phyloP scores from a whole-genome alignment of 2,329 filamentous ascomycete species.

The Aspergillus ruber region DNA sequence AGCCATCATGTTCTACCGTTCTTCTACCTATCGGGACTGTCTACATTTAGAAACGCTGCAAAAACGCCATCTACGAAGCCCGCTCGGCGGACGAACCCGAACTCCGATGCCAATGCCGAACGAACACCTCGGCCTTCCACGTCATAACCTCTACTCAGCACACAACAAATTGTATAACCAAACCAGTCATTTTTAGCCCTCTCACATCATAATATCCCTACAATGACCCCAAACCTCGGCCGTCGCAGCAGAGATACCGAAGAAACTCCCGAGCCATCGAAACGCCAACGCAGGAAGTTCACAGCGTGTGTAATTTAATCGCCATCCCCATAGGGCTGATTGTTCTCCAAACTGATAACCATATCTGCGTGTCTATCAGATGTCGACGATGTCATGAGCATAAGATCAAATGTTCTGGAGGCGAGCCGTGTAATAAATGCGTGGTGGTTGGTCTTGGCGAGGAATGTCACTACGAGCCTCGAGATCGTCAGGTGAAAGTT shows the following conservation, averaged over 20 bases:
- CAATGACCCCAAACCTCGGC: conserved; percentile 8
- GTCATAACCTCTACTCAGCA: not conserved
- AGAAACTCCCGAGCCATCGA: conserved; percentile 7
- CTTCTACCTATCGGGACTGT: too few relatives aligned
- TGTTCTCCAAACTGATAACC: too few relatives aligned
- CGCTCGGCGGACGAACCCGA: not conserved
- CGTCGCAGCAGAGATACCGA: conserved; percentile 6
- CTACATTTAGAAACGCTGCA: too few relatives aligned
- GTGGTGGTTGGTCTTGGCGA: conserved; percentile 29
- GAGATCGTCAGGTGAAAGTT: conserved; percentile 39
- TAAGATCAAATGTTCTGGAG: conserved; percentile 44
- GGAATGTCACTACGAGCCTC: conserved; percentile 36
- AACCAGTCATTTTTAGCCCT: not conserved
- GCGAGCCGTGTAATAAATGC: conserved; percentile 39
- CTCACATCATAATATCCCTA: not conserved
- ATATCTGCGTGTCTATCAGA: conserved; percentile 9
- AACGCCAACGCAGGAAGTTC: conserved; percentile 23
- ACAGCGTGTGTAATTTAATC: conserved; percentile 20
- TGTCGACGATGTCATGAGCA: conserved; percentile 42
- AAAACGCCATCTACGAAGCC: not conserved
- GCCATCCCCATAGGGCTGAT: not conserved
- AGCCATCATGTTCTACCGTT: too few relatives aligned
- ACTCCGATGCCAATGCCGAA: not conserved
- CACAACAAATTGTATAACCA: too few relatives aligned
- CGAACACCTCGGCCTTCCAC: not conserved